Base-by-base conservation (phyloP, 1,284 basidiomycete species). In the Fomitopsis betulina region DNA sequence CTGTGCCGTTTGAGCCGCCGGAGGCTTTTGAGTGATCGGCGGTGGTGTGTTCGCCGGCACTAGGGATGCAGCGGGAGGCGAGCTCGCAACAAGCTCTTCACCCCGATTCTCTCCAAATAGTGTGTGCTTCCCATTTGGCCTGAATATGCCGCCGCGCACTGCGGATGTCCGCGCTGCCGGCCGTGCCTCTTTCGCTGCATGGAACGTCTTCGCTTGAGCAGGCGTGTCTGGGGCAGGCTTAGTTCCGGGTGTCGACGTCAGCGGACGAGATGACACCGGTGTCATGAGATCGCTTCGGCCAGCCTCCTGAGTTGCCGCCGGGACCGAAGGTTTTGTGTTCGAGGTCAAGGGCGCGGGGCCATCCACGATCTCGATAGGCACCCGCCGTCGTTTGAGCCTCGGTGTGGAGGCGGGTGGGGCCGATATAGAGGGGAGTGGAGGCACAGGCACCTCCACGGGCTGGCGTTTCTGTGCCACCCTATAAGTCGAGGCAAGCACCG, bases 321-420 rank as follows among this genome's bases (percentile, higher is more conserved):
- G 23, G 23, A 60, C 35, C 51, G 59, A 1, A 37, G 35, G 13
- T 37, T 15, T 37, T 37, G 13, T 0, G 35, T 15, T 37, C 12
- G 35, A 15, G 12, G 35, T 15, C 10, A 60, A 32, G 32, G 62
- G 51, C 17, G 61, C 42, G 40, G 67, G 17, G 38, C 63, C 65
- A 39, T 89, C 86, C 1, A 90, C 71, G 35, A 91, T 85, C 32
- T 78, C 77, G 53, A 91, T 91, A 0, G 89, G 89, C 10, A 91
- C 77, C 21, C 89, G 81, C 42, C 88, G 78, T 32, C 86, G 76
- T 61, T 72, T 76, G 2, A 59, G 61, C 2, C 58, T 52, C 3
- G 40, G 45, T 17, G 60, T 17, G 6, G 62, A 39, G 33, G 64
- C 54, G n/a, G 60, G 42, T 57, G 60, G 33, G 32, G 59, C 2